phyloP scores from a whole-genome alignment of 176 grass and related monocot species.

The Ensete ventricosum region DNA sequence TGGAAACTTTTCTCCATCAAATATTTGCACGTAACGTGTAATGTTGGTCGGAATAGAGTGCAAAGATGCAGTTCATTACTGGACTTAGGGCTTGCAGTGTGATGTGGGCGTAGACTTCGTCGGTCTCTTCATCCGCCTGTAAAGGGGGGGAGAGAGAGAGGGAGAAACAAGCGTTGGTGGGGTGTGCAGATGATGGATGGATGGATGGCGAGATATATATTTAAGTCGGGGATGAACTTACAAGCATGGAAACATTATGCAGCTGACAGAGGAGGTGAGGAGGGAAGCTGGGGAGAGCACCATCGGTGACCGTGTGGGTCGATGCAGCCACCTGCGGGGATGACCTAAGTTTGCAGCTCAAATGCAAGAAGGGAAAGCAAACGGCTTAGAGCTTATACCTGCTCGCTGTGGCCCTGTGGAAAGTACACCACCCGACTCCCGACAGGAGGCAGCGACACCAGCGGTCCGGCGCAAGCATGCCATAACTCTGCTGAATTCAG shows the following conservation, averaged over 20 bases:
- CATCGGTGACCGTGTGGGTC: neutral
- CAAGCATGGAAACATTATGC: slow-evolving; percentile 12
- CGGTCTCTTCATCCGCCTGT: slow-evolving; percentile 16
- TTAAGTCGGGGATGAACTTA: neutral
- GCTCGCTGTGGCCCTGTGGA: slow-evolving; percentile 5
- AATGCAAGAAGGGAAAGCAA: no score
- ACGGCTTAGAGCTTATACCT: neutral
- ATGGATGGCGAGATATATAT: no score
- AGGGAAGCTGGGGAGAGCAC: neutral
- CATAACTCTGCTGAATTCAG: slow-evolving; percentile 3
- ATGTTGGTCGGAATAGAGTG: neutral
- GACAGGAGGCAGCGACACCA: slow-evolving; percentile 3
- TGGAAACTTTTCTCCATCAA: neutral
- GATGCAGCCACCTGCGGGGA: neutral
- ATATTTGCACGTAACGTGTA: neutral
- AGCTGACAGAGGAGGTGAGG: slow-evolving; percentile 15
- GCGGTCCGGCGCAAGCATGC: slow-evolving; percentile 12
- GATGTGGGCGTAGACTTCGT: slow-evolving; percentile 18
- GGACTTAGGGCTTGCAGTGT: slow-evolving; percentile 12
- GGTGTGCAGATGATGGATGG: no score
- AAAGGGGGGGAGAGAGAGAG: no score
- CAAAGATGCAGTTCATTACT: neutral
- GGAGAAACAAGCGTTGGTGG: no score
- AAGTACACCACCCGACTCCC: slow-evolving; percentile 9
- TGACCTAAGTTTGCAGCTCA: no score